A percentile compares a stretch with the other conserved stretches of the same genome.
phyloP scores from a whole-genome alignment of 345 rosid species.

The Dipteronia sinensis region DNA sequence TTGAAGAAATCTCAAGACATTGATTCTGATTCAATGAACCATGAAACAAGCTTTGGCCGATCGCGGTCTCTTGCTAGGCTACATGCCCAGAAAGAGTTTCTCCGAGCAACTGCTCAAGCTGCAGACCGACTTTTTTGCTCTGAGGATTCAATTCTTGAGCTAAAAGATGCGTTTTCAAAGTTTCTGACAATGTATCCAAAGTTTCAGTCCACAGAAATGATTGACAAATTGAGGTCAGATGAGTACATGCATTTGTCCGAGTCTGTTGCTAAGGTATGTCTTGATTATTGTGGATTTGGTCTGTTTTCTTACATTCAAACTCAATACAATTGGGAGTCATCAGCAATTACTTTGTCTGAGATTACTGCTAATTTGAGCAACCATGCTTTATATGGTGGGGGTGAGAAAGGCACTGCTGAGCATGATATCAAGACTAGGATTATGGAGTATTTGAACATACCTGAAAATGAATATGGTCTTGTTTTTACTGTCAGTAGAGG shows the following conservation, averaged over 20 bases:
- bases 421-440: slow-evolving; percentile 80
- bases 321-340: slow-evolving; percentile 68
- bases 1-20: slow-evolving; percentile 70
- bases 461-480: slow-evolving; percentile 85
- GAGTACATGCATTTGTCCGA: slow-evolving; percentile 72
- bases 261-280: slow-evolving; percentile 73
- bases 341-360: slow-evolving; percentile 77
- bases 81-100: slow-evolving; percentile 76
- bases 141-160: slow-evolving; percentile 57
- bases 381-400: slow-evolving; percentile 82
- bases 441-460: slow-evolving; percentile 83
- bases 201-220: slow-evolving; percentile 61
- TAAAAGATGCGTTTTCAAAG: slow-evolving; percentile 66
- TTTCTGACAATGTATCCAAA: slow-evolving; percentile 84
- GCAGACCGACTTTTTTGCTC: slow-evolving; percentile 54
- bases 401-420: slow-evolving; percentile 75
- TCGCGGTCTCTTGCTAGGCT: slow-evolving; percentile 88
- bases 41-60: slow-evolving; percentile 57
- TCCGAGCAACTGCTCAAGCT: slow-evolving; percentile 74
- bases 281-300: slow-evolving; percentile 93
- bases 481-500: slow-evolving; percentile 91
- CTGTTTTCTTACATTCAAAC: slow-evolving; percentile 75
- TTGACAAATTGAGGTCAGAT: slow-evolving; percentile 65
- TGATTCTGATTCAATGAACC: slow-evolving; percentile 47
- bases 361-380: slow-evolving; percentile 87